Percentiles rank a stretch among this genome's conserved stretches.
phyloP scores from a whole-genome alignment of 2,329 filamentous ascomycete genomes.

The Penicillium sp. region DNA sequence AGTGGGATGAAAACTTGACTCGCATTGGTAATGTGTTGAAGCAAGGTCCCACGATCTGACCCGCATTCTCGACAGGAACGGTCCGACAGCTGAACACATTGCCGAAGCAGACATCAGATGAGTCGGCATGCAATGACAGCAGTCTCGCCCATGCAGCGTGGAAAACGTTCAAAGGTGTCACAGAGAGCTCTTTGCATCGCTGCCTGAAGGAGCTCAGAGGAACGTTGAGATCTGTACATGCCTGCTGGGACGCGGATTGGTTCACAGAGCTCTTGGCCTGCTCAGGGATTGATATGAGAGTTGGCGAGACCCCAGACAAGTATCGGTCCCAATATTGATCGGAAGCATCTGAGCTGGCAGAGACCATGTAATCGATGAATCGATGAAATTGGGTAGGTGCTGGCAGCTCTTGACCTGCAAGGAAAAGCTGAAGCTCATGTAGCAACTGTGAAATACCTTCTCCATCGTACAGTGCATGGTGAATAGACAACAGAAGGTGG shows the following conservation, averaged over 20 bases:
- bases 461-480: conserved; percentile 85
- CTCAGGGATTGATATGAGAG: conserved; percentile 24
- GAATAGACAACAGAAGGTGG: conserved; percentile 50
- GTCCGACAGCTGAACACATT: conserved; percentile 77
- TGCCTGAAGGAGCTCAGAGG: conserved; percentile 47
- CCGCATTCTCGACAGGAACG: conserved; percentile 59
- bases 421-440: conserved; percentile 61
- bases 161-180: conserved; percentile 61
- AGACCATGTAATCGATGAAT: conserved; percentile 59
- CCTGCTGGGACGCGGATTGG: conserved; percentile 14
- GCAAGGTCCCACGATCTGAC: conserved; percentile 75
- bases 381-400: conserved; percentile 53
- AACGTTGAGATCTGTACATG: conserved; percentile 24
- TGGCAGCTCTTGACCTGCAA: conserved; percentile 46
- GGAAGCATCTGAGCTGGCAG: conserved; percentile 44
- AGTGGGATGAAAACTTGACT: conserved; percentile 46
- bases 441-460: conserved; percentile 67
- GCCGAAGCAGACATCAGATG: conserved; percentile 73
- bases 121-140: conserved; percentile 52
- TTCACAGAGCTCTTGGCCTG: not conserved
- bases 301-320: conserved; percentile 51
- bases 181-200: conserved; percentile 50
- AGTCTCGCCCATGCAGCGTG: conserved; percentile 69
- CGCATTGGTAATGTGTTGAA: conserved; percentile 84
- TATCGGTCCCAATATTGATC: conserved; percentile 63